Base-by-base conservation (phyloP, 202 grass and related monocot genomes). In the Saccharum hybrid region DNA sequence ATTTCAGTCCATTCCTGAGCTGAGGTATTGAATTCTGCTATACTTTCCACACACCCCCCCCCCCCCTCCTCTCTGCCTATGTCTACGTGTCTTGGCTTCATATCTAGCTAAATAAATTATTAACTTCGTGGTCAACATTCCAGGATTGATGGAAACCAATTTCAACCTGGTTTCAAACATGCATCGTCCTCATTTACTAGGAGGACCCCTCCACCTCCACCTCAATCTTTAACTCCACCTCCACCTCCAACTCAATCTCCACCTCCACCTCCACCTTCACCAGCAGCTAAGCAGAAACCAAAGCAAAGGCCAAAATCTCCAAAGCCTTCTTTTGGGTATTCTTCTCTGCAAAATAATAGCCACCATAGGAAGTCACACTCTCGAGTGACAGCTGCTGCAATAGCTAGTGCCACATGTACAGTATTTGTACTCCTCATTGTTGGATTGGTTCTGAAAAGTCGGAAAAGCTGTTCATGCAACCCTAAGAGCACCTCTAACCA, bases 91-190 rank as follows among this genome's bases (percentile, higher is more conserved):
- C 7, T 72, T 86, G 61, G 65, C 26, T 86, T 86, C 36, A 82
- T 83, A 67, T 81, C 6, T 56, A 71, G 59, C 46, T 37, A 76
- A 85, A 90, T 72, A 68, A 42, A 28, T 43, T 40, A 39, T 77
- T 84, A 68, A 78, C 33, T 15, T 74, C 65, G 21, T 68, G 26
- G 6, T 64, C 11, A 46, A 82, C 63, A 73, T 84, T 91, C 71
- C 90, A 96, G 93, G 93, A 92, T 93, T 86, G 73, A 89, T 73
- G 90, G 88, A 82, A 96, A 96, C 81, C 83, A 88, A 66, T 96
- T 96, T 84, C 78, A 91, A 77, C 78, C 83, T 61, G 85, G 91
- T 80, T 92, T 83, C 61, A 82, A 57, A 82, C 67, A 40, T 78
- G 43, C 85, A 56, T 37, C 77, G 1, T 81, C 85, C 40, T 88